phyloP scores from a whole-genome alignment of 768 basidiomycete genomes.

The Pleurotus eryngii region DNA sequence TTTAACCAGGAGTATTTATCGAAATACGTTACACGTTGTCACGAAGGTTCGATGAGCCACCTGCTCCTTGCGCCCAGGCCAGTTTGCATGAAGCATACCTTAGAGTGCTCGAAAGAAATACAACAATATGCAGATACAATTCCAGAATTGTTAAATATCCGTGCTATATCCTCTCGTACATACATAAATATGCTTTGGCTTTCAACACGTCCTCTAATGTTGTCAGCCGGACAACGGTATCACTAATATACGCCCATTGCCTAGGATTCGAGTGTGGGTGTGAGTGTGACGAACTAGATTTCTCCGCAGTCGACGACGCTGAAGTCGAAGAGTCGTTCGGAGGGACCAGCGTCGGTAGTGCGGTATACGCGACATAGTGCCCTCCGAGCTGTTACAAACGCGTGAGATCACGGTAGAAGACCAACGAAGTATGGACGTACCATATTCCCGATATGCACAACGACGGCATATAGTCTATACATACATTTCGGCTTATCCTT shows the following conservation, averaged over 20 bases:
- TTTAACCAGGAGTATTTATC: no score
- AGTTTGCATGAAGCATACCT: no score
- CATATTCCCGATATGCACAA: constrained; percentile 87
- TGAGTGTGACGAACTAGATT: constrained; percentile 1
- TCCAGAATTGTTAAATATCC: no score
- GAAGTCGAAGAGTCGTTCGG: constrained; percentile 7
- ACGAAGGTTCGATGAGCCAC: no score
- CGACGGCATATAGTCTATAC: constrained; percentile 76
- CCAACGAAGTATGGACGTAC: constrained; percentile 35
- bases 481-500: constrained; percentile 41
- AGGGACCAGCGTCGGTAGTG: constrained; percentile 46
- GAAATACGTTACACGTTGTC: no score
- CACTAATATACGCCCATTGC: constrained; percentile 92
- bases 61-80: no score
- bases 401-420: neutral
- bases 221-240: constrained; percentile 78
- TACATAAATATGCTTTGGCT: constrained; percentile 90
- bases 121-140: no score
- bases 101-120: no score
- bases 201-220: constrained; percentile 87
- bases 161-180: constrained; percentile 68
- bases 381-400: constrained; percentile 65
- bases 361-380: constrained; percentile 85
- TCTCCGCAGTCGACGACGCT: neutral
- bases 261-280: constrained; percentile 28